phyloP scores from a whole-genome alignment of 306 rosid species.

The Gastrolobium bilobum region DNA sequence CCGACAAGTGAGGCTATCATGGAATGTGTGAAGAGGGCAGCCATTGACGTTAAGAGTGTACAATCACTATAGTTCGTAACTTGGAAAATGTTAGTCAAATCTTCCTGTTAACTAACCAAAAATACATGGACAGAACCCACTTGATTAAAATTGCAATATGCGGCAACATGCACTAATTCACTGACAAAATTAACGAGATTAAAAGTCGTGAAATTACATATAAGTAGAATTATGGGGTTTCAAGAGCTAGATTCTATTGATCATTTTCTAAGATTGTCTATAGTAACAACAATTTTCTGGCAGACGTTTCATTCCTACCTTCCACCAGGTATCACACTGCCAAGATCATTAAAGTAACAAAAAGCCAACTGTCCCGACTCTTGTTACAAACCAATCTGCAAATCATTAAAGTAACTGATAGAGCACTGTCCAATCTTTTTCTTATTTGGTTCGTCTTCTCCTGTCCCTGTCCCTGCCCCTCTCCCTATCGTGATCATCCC shows the following conservation, averaged over 20 bases:
- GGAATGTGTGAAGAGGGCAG: too few relatives aligned
- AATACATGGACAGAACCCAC: constrained; percentile 7
- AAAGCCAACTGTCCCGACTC: constrained; percentile 34
- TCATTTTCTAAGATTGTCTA: constrained; percentile 43
- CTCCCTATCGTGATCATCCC: constrained; percentile 87
- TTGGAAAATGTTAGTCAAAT: background rate
- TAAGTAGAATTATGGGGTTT: constrained; percentile 31
- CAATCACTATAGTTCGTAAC: too few relatives aligned
- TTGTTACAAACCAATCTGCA: constrained; percentile 39
- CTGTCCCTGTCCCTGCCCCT: constrained; percentile 76
- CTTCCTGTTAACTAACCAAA: constrained; percentile 1
- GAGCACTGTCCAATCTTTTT: background rate
- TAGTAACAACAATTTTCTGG: constrained; percentile 46
- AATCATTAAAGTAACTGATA: constrained; percentile 4
- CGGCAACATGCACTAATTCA: constrained; percentile 43
- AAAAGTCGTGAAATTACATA: constrained; percentile 45
- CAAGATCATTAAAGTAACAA: constrained; percentile 35
- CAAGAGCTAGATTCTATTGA: constrained; percentile 45
- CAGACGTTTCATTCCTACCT: constrained; percentile 32
- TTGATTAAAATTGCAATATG: constrained; percentile 35
- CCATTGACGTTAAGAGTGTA: too few relatives aligned
- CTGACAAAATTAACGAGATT: constrained; percentile 37
- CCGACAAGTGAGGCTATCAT: too few relatives aligned
- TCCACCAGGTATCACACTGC: constrained; percentile 32
- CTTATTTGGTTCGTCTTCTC: constrained; percentile 75